Conservation (phyloP, 2,329 filamentous ascomycete genomes). For the Aspergillus versicolor region DNA sequence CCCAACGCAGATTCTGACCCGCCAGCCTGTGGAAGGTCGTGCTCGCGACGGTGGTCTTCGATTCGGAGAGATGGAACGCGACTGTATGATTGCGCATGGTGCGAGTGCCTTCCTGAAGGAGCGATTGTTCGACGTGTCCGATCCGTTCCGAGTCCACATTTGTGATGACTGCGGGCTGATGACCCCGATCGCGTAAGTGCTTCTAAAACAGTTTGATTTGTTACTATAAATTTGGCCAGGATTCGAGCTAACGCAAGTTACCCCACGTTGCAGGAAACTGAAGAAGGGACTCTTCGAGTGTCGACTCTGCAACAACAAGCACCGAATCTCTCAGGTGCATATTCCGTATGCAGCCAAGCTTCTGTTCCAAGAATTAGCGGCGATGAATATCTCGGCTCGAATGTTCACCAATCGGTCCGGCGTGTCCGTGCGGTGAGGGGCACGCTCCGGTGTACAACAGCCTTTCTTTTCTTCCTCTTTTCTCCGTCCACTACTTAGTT, state of each 20-base stretch:
- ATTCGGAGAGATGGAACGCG: slow-evolving; percentile 99
- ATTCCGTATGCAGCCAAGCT: slow-evolving; percentile 98
- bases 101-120: slow-evolving; percentile 97
- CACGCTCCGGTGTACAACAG: not conserved
- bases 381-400: slow-evolving; percentile 97
- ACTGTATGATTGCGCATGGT: slow-evolving; percentile 99
- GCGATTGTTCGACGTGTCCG: slow-evolving; percentile 92
- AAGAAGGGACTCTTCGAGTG: slow-evolving; percentile 97
- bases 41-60: slow-evolving; percentile 95
- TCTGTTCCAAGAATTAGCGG: slow-evolving; percentile 94
- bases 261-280: slow-evolving; percentile 64
- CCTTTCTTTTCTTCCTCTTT: slow-evolving; percentile 10
- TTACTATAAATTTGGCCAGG: slow-evolving; percentile 16
- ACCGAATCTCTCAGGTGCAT: slow-evolving; percentile 94
- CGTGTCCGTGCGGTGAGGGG: slow-evolving; percentile 41
- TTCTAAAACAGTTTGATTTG: slow-evolving; percentile 1
- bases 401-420: slow-evolving; percentile 79
- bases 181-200: slow-evolving; percentile 95
- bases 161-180: slow-evolving; percentile 98
- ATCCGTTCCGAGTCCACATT: slow-evolving; percentile 96
- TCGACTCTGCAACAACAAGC: slow-evolving; percentile 98
- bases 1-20: slow-evolving; percentile 93
- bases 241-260: slow-evolving; percentile 33
- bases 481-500: slow-evolving; percentile 1
- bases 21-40: slow-evolving; percentile 97